Conservation (phyloP, 371 early-diverging fungal species). For the Mucor circinelloides region DNA sequence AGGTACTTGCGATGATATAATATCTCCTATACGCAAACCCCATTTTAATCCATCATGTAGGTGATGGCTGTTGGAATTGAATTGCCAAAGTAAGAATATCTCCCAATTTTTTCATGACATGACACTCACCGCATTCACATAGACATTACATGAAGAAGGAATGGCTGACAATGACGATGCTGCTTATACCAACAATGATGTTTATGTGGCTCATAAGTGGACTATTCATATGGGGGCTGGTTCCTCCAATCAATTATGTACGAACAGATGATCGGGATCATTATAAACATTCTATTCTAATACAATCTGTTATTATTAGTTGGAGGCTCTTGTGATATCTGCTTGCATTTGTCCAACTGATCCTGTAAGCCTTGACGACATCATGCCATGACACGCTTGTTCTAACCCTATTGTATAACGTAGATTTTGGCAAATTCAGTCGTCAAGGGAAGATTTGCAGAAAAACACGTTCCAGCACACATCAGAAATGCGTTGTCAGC, state of each 20-base stretch:
- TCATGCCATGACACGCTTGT: not conserved
- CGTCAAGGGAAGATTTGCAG: slow-evolving; percentile 96
- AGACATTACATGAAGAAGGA: slow-evolving; percentile 62
- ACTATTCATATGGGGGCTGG: slow-evolving; percentile 64
- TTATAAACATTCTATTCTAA: not conserved
- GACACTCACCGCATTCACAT: not conserved
- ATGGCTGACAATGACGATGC: slow-evolving; percentile 69
- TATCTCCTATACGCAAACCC: not conserved
- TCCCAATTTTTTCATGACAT: not conserved
- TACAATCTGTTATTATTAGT: slow-evolving; percentile 25
- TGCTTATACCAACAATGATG: slow-evolving; percentile 86
- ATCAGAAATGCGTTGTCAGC: slow-evolving; percentile 90
- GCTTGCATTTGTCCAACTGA: slow-evolving; percentile 96
- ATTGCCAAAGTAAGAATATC: slow-evolving; percentile 67
- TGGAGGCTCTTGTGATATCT: slow-evolving; percentile 79
- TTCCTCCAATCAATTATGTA: slow-evolving; percentile 70
- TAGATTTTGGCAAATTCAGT: slow-evolving; percentile 91
- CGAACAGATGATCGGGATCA: slow-evolving; percentile 11
- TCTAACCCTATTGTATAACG: not conserved
- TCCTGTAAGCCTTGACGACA: slow-evolving; percentile 61
- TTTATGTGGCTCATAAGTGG: slow-evolving; percentile 87
- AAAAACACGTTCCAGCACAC: slow-evolving; percentile 85
- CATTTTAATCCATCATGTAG: slow-evolving; percentile 26
- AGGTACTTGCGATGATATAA: slow-evolving; percentile 37
- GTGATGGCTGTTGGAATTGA: slow-evolving; percentile 90